Base-by-base conservation (phyloP, 495 filamentous ascomycete species). In the Penicillium verhagenii region DNA sequence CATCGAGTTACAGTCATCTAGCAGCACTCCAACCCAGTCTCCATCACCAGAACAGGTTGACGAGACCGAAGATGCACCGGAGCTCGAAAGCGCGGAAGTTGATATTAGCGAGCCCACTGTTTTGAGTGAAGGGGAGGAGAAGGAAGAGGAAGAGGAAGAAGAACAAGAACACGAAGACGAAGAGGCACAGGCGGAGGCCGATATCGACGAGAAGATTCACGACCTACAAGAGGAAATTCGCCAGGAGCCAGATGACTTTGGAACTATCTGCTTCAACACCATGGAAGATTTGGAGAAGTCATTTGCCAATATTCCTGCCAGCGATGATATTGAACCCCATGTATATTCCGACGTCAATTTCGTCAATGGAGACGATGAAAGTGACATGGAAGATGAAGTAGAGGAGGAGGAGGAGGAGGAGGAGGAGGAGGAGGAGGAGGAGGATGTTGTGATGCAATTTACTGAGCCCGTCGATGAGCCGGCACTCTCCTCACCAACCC, bases 251-350 rank as follows among this genome's bases (percentile, higher is more conserved):
- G 59, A 63, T 4, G 67, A 69, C 11, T 55, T 50, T 18, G 64
- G 54, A 13, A 64, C 64, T 4, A 23, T 66, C 28, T 66, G 64
- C 43, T 64, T 66, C 40, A 63, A 59, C 31, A 54, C 54, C 0
- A 66, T 66, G 54, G 64, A 65, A 43, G 55, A 54, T 9, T 56
- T 63, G 5, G 49, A 66, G n/a, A 21, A 52, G 10, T 37, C 50
- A 4, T 46, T 47, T n/a, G 20, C 59, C 19, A 43, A 57, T 10
- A 29, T 59, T 6, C 37, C 39, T 16, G 10, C 38, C 2, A 14
- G 44, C 31, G 14, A 16, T 4, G 14, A 31, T 1, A 23, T 31
- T 19, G 48, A 45, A 6, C 6, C 25, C 20, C 35, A 57, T 11
- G 16, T 45, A 9, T n/a, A 19, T 10, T 47, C 44, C 4, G 50